Base-by-base conservation (phyloP, 169 alveolate genomes). In the Eimeria brunetti region DNA sequence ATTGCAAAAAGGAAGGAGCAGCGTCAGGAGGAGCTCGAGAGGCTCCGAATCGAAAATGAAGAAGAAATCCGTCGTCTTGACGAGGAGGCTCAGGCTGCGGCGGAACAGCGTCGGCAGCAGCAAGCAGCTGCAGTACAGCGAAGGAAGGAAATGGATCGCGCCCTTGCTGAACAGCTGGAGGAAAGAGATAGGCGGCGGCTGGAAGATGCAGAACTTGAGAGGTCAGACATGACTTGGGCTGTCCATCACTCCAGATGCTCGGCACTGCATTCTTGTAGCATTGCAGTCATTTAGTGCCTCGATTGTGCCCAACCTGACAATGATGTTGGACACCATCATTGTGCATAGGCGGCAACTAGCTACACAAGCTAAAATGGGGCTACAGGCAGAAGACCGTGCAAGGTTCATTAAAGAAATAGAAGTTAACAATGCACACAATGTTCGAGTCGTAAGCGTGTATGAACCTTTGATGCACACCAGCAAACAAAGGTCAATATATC, bases 171-270 rank as follows among this genome's bases (percentile, higher is more conserved):
- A 11, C 93, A 64, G 41, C 78, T 86, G 49, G 51, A 86, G n/a
- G 83, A 86, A 49, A 60, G 64, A 24, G 56, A 64, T 14, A 18
- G 67, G 49, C 71, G 83, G n/a, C 64, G 27, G 62, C 27, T 64
- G 93, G 93, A 86, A 86, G 93, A 86, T 14, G 93, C 93, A 36
- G 62, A 56, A 30, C 93, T 86, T 24, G 93, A 86, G 36, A 62
- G 93, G 93, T 86, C 71, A 24, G 83, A 16, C 83, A n/a, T 20
- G 36, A 73, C 83, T 12, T 36, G 56, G 53, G 83, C 12, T 73
- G 33, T 56, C 2, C 30, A 33, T 20, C 53, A 38, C 2, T 56
- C 53, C n/a, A 73, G 33, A 3, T 73, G 56, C 30, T 73, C 41
- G 53, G 5, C 2, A 22, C 56, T 6, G 44, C 46, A 22, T 49